phyloP scores from a whole-genome alignment of 2,329 filamentous ascomycete genomes.

The Chrysosporium queenslandicum region DNA sequence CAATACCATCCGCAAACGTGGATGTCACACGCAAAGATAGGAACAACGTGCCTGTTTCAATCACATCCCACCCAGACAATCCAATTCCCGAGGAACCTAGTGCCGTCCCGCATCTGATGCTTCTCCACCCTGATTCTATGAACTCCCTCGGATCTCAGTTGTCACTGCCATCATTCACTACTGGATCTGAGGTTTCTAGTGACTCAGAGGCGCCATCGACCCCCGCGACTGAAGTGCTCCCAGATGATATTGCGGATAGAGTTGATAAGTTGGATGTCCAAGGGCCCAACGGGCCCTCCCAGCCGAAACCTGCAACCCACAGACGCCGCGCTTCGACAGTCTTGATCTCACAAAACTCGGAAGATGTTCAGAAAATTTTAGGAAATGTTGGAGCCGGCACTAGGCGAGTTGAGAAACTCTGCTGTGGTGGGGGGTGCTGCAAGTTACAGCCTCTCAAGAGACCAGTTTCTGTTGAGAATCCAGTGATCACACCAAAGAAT shows the following conservation, averaged over 20 bases:
- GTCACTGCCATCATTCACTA: slow-evolving; percentile 25
- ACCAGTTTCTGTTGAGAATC: slow-evolving; percentile 35
- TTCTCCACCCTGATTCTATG: slow-evolving; percentile 27
- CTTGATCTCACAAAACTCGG: slow-evolving; percentile 48
- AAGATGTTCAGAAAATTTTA: slow-evolving; percentile 50
- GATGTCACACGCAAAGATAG: background rate
- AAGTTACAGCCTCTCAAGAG: slow-evolving; percentile 47
- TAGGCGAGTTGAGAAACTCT: slow-evolving; percentile 52
- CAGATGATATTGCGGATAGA: slow-evolving; percentile 24
- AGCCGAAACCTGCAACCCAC: too few species aligned
- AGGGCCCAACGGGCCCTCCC: background rate
- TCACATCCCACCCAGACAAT: slow-evolving; percentile 39
- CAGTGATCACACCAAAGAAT: slow-evolving; percentile 60
- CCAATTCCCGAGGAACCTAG: slow-evolving; percentile 41
- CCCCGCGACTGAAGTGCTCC: slow-evolving; percentile 31
- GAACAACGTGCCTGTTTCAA: slow-evolving; percentile 25
- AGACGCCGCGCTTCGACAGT: slow-evolving; percentile 38
- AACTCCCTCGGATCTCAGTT: slow-evolving; percentile 23
- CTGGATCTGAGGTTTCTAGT: slow-evolving; percentile 24
- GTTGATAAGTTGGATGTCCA: slow-evolving; percentile 21
- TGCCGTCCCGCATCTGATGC: slow-evolving; percentile 28
- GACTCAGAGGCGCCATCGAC: slow-evolving; percentile 33
- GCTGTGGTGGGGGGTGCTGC: slow-evolving; percentile 56
- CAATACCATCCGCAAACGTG: slow-evolving; percentile 1
- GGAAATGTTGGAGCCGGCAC: slow-evolving; percentile 47